Conservation (phyloP, 495 filamentous ascomycete species). For the Neurospora sp. region DNA sequence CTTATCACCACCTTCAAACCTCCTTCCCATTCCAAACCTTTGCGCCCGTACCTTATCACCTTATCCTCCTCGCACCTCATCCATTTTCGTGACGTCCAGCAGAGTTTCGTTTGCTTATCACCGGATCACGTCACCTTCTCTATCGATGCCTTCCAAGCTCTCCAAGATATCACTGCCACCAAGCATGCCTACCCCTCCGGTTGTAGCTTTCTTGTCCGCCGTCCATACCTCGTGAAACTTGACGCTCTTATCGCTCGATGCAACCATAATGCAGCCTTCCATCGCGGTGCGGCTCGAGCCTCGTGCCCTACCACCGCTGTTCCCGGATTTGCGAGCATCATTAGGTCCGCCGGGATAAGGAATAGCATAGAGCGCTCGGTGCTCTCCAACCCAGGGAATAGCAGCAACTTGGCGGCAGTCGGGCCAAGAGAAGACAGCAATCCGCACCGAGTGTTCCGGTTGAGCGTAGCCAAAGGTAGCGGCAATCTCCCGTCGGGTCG, state of each 20-base stretch:
- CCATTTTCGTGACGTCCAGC: neutral
- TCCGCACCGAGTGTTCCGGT: conserved; percentile 80
- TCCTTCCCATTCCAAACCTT: neutral
- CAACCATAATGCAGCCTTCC: conserved; percentile 90
- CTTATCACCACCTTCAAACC: neutral
- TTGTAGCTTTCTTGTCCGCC: conserved; percentile 46
- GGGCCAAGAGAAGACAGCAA: conserved; percentile 94
- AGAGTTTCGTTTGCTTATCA: conserved; percentile 15
- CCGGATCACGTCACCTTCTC: conserved; percentile 52
- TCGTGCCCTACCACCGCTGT: neutral
- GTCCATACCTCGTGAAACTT: conserved; percentile 96
- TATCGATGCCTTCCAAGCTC: conserved; percentile 72
- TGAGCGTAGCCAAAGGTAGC: conserved; percentile 95
- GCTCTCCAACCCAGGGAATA: conserved; percentile 79
- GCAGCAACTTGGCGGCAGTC: conserved; percentile 79
- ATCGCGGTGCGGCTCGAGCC: conserved; percentile 45
- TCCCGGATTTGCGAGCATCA: conserved; percentile 7
- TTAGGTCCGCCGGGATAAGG: conserved; percentile 52
- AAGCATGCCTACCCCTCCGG: conserved; percentile 53
- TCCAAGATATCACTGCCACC: conserved; percentile 87
- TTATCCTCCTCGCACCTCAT: neutral
- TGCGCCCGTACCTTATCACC: neutral
- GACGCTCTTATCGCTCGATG: conserved; percentile 85
- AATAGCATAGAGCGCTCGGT: conserved; percentile 67
- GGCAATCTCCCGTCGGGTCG: conserved; percentile 72